Conservation (phyloP, 768 basidiomycete species). For the Agrocybe pediades region DNA sequence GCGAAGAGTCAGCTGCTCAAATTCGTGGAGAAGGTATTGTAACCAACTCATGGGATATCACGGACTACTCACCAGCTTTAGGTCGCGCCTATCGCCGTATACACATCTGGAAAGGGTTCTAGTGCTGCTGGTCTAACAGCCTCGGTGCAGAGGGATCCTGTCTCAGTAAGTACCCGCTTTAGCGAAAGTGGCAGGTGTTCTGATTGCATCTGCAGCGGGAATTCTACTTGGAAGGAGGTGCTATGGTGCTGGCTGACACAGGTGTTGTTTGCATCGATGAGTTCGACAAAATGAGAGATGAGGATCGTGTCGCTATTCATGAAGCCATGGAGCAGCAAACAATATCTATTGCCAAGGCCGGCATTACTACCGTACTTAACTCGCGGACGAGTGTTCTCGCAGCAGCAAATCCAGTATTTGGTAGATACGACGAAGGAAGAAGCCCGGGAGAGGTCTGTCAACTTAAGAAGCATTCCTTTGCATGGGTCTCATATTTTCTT, state of each 20-base stretch:
- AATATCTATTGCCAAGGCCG: slow-evolving; percentile 98
- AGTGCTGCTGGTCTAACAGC: slow-evolving; percentile 99
- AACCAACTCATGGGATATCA: background rate
- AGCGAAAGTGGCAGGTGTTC: no score
- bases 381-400: slow-evolving; percentile 95
- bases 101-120: slow-evolving; percentile 97
- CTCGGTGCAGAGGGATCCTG: slow-evolving; percentile 91
- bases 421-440: slow-evolving; percentile 94
- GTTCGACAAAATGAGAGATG: slow-evolving; percentile 99
- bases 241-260: slow-evolving; percentile 98
- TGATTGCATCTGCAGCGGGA: slow-evolving; percentile 64
- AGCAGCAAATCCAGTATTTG: slow-evolving; percentile 97
- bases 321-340: slow-evolving; percentile 99
- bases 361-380: slow-evolving; percentile 97
- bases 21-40: slow-evolving; percentile 89
- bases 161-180: slow-evolving; percentile 67
- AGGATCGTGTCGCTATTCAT: slow-evolving; percentile 98
- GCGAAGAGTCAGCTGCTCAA: slow-evolving; percentile 98
- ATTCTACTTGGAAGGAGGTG: slow-evolving; percentile 98
- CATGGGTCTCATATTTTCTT: slow-evolving; percentile 2
- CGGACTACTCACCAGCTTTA: slow-evolving; percentile 29
- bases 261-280: slow-evolving; percentile 99
- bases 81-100: slow-evolving; percentile 98
- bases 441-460: slow-evolving; percentile 84
- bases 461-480: background rate